phyloP scores from a whole-genome alignment of 2,329 filamentous ascomycete species.

The Clarireedia homoeocarpa region DNA sequence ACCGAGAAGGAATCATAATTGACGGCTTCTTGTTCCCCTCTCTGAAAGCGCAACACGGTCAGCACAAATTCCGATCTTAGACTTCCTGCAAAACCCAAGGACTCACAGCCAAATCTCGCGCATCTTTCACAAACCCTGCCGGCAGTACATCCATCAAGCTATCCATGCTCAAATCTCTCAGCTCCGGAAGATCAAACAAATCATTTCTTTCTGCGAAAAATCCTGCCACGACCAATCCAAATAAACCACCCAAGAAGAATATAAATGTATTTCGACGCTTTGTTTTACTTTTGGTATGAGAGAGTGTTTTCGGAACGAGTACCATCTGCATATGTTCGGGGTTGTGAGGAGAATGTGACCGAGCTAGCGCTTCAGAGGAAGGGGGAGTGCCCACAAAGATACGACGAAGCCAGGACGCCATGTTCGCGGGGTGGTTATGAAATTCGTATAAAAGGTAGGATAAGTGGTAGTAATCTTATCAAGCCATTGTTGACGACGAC shows the following conservation, averaged over 20 bases:
- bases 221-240: slow-evolving; percentile 78
- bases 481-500: not conserved
- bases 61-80: slow-evolving; percentile 5
- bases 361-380: slow-evolving; percentile 12
- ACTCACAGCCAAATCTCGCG: slow-evolving; percentile 70
- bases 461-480: not conserved
- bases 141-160: slow-evolving; percentile 81
- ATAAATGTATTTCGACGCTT: slow-evolving; percentile 70
- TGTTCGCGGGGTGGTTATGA: not conserved
- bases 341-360: slow-evolving; percentile 16
- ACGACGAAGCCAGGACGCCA: not conserved
- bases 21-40: slow-evolving; percentile 79
- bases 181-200: slow-evolving; percentile 69
- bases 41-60: slow-evolving; percentile 37
- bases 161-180: slow-evolving; percentile 72
- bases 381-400: slow-evolving; percentile 6
- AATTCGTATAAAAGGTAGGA: not conserved
- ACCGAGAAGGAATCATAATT: slow-evolving; percentile 93
- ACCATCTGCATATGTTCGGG: slow-evolving; percentile 42
- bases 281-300: slow-evolving; percentile 20
- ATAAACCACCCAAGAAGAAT: slow-evolving; percentile 82
- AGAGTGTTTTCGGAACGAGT: slow-evolving; percentile 39
- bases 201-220: slow-evolving; percentile 88
- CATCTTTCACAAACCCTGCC: slow-evolving; percentile 76
- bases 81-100: not conserved